Base-by-base conservation (phyloP, 306 rosid species). In the Citrullus colocynthis region DNA sequence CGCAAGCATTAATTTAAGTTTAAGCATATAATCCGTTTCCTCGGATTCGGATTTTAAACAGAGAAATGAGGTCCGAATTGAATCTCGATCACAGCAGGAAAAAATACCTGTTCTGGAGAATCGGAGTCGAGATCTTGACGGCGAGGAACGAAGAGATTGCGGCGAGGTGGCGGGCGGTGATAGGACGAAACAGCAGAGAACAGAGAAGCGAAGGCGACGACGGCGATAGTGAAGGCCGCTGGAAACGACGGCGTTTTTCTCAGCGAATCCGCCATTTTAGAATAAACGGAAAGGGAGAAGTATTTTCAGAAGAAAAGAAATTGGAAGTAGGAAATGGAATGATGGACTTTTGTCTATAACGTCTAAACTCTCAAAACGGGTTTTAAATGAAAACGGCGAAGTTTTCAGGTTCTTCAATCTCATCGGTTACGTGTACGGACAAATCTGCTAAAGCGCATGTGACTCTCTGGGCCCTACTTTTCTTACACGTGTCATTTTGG, bases 31-130 rank as follows among this genome's bases (percentile, higher is more conserved):
- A 9, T 34, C 21, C 14, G 24, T 15, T 63, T 63, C 16, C 13
- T 21, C 2, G 2, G 36, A 8, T 24, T 12, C 8, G 2, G 36
- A 8, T 24, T 12, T 3, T 1, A 8, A 65, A 66, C 0, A 20
- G 7, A 65, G 4, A 36, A 64, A 65, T 65, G 71, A 64, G 42
- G 36, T 63, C 6, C 12, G 2, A 63, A 63, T 12, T 6, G 15
- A 30, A 30, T 41, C 28, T 24, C 28, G 5, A 48, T 34, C 0
- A 34, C 11, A 63, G 12, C 32, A 78, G 0, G 2, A 36, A 6
- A 36, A 54, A 18, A 5, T 24, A 87, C 88, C 90, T 85, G 90
- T 80, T 85, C 71, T 9, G 90, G 87, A 81, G 85, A 77, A 78
- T 21, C 61, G 60, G 78, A 61, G 5, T 75, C 82, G 42, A 55